These are phyloP conservation scores for Yamadazyma pseudoaaseri DNA, from an alignment of 1,139 yeast species.

Conservation along the genomic window DNA sequence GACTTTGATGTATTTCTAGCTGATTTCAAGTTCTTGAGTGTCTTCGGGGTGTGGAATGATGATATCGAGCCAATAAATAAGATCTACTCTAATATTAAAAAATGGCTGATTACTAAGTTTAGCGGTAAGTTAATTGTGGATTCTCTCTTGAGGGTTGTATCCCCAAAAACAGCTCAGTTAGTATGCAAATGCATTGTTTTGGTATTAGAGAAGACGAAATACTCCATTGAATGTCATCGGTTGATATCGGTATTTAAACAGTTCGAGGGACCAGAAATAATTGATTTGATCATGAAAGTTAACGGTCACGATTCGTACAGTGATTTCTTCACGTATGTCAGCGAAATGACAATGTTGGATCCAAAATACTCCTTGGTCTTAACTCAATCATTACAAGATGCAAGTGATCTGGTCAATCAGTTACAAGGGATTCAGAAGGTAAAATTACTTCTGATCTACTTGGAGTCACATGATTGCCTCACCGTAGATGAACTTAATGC, in stretches of 20 bases:
- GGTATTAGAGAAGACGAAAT: not conserved
- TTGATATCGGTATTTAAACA: not conserved
- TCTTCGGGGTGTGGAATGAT: not conserved
- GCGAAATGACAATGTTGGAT: not conserved
- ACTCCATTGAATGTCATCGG: not conserved
- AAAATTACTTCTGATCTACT: conserved; percentile 19
- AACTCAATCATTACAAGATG: not conserved
- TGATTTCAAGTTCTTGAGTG: conserved; percentile 5
- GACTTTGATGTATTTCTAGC: conserved; percentile 12
- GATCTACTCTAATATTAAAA: too few relatives aligned
- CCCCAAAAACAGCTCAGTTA: not conserved
- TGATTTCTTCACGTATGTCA: conserved; percentile 13
- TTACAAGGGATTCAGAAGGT: conserved; percentile 10
- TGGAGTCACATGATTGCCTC: conserved; percentile 18
- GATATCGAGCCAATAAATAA: conserved; percentile 1
- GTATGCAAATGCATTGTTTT: not conserved
- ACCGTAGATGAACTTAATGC: conserved; percentile 19
- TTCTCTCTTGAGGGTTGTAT: not conserved
- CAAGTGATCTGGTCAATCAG: not conserved
- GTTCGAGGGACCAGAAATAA: conserved; percentile 1
- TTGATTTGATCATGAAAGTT: conserved; percentile 18
- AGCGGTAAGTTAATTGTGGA: not conserved
- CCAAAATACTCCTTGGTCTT: not conserved
- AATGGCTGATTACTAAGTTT: not conserved
- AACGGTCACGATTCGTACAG: conserved; percentile 19